Evolutionary conservation across 345 rosid species (phyloP), one percentile per base, ranked within the genome.

Genomic region (Combretum micranthum): DNA sequence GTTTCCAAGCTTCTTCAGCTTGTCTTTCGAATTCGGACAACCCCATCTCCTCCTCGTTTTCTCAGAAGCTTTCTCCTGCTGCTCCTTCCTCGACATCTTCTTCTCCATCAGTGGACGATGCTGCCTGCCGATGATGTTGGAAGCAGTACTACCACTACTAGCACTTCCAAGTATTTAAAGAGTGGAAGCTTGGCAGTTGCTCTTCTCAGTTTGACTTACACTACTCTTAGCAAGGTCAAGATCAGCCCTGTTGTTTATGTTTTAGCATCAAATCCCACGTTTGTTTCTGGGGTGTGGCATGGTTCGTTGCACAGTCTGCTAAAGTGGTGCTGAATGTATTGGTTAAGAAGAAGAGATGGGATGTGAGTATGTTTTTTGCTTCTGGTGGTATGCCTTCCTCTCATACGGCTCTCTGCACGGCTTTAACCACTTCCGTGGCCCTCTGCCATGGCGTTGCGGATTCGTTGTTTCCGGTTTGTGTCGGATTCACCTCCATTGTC

Each of bases 361-460:
- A 91, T 71, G 77, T 85, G 52, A 78, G 92, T 61, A 15, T 91
- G 2, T 13, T 85, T 37, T 88, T 64, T 66, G 81, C 96, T 42
- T 88, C 83, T 57, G 98, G 98, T 60, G 96, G 98, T 16, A 91
- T 91, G 95, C 96, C 98, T 3, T 91, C 96, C 16, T 85, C 98
- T 7, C 98, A 86, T 59, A 80, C 98, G 18, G 94, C 98, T 58
- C 17, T 91, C 21, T 91, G 98, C 53, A 84, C 85, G 51, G 96
- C 96, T 66, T 67, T 88, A 81, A 91, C 98, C 13, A 91, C 98
- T 3, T 83, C 98, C 3, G 96, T 91, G 18, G 98, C 96, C 51
- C 74, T 91, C 56, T 84, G 88, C 21, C 98, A 91, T 66, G 98
- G 98, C 44, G 83, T 80, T 6, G 83, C 95, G 3, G 98, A 91